Conservation (phyloP, 2,329 filamentous ascomycete species). For the Ceratocystis destructans region DNA sequence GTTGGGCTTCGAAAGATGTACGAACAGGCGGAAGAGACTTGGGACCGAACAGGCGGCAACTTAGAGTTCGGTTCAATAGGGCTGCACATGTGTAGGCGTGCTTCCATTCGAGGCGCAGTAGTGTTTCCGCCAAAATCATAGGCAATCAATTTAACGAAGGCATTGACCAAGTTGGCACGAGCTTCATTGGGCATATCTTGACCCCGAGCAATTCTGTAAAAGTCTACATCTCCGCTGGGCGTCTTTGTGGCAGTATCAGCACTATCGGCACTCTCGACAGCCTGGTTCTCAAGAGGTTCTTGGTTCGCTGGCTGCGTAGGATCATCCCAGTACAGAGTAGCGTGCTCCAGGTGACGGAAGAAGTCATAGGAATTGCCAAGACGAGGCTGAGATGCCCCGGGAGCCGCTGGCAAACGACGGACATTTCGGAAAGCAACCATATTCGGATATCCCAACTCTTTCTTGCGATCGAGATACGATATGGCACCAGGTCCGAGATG, state of each 20-base stretch:
- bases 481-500: constrained; percentile 43
- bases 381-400: constrained; percentile 40
- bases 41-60: constrained; percentile 32
- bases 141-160: constrained; percentile 50
- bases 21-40: constrained; percentile 44
- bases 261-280: constrained; percentile 2
- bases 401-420: constrained; percentile 41
- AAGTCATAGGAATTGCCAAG: constrained; percentile 54
- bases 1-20: constrained; percentile 48
- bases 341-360: constrained; percentile 46
- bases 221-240: constrained; percentile 18
- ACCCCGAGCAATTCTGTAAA: constrained; percentile 37
- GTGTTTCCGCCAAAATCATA: constrained; percentile 55
- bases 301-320: constrained; percentile 29
- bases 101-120: constrained; percentile 41
- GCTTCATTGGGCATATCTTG: constrained; percentile 44
- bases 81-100: constrained; percentile 42
- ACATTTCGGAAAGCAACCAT: constrained; percentile 48
- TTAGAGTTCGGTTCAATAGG: constrained; percentile 23
- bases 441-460: constrained; percentile 43
- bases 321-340: constrained; percentile 50
- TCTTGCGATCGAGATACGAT: constrained; percentile 44
- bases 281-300: constrained; percentile 4
- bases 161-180: constrained; percentile 42
- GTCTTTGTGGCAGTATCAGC: constrained; percentile 7